Conservation (phyloP, 257 asterid species). For the Petunia secreta region DNA sequence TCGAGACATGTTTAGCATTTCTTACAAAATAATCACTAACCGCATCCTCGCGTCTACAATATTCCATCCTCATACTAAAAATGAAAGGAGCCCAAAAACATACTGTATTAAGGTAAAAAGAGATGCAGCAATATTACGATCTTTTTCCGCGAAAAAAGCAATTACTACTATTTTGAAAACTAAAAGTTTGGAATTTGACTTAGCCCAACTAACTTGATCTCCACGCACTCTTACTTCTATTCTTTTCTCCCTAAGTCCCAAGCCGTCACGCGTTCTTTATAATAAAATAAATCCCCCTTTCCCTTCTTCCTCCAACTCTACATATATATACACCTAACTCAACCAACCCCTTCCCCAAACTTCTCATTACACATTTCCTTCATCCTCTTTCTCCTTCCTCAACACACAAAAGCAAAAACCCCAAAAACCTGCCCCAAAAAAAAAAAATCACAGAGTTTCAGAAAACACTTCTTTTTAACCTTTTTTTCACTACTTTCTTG, state of each 20-base stretch:
- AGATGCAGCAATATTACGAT: not conserved
- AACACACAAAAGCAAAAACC: not conserved
- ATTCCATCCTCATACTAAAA: not conserved
- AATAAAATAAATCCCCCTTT: not conserved
- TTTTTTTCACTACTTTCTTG: not conserved
- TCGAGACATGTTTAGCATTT: not conserved
- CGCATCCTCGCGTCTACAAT: not conserved
- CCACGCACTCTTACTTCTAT: constrained; percentile 35
- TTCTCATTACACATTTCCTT: not conserved
- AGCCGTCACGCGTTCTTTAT: constrained; percentile 1
- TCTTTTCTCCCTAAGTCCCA: constrained; percentile 5
- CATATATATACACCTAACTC: constrained; percentile 6
- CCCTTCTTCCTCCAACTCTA: not conserved
- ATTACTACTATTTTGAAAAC: not conserved
- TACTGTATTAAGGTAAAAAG: not conserved
- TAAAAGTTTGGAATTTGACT: constrained; percentile 33
- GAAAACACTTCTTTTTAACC: not conserved
- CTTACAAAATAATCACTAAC: too few relatives aligned
- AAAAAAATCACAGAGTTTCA: not conserved
- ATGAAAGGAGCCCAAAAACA: too few relatives aligned
- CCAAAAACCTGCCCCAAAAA: not conserved
- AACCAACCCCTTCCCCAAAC: constrained; percentile 13
- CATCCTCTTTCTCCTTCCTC: constrained; percentile 5
- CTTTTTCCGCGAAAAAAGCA: too few relatives aligned
- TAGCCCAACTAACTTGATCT: constrained; percentile 42